phyloP scores from a whole-genome alignment of 202 grass and related monocot genomes.

The Dendrocalamus latiflorus region DNA sequence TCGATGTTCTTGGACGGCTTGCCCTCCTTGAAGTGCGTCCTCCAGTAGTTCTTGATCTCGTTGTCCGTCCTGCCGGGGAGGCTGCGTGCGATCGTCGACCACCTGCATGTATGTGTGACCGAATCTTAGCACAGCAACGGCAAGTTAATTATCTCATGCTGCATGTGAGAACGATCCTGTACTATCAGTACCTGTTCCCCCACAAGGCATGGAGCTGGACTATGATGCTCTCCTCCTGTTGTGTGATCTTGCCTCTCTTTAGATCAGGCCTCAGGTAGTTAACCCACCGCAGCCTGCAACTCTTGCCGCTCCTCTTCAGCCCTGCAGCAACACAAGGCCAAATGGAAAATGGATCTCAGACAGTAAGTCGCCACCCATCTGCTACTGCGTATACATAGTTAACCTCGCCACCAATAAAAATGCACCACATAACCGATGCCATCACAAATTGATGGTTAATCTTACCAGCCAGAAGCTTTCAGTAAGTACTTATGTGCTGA shows the following conservation, averaged over 20 bases:
- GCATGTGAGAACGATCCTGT: neutral
- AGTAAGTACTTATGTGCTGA: too few species aligned
- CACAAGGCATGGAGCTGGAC: conserved; percentile 85
- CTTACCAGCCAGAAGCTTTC: too few species aligned
- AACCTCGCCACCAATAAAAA: too few species aligned
- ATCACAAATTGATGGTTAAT: too few species aligned
- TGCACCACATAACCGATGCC: too few species aligned
- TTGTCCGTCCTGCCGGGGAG: conserved; percentile 94
- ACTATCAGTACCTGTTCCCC: conserved; percentile 94
- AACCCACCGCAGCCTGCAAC: conserved; percentile 90
- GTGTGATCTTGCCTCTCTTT: conserved; percentile 84
- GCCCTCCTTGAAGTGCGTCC: too few species aligned
- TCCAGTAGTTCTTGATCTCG: conserved; percentile 99
- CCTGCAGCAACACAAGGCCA: conserved; percentile 24
- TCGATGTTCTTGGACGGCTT: too few species aligned
- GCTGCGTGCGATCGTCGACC: conserved; percentile 88
- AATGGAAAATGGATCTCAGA: neutral
- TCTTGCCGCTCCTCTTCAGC: conserved; percentile 83
- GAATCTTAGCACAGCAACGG: neutral
- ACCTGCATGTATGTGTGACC: conserved; percentile 25
- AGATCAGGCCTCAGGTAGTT: conserved; percentile 95
- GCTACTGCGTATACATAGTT: too few species aligned
- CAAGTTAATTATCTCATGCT: neutral
- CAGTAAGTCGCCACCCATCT: too few species aligned
- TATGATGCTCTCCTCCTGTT: conserved; percentile 79